Conservation (phyloP, 2,329 filamentous ascomycete species). For the Paraphaeosphaeria sporulosa region DNA sequence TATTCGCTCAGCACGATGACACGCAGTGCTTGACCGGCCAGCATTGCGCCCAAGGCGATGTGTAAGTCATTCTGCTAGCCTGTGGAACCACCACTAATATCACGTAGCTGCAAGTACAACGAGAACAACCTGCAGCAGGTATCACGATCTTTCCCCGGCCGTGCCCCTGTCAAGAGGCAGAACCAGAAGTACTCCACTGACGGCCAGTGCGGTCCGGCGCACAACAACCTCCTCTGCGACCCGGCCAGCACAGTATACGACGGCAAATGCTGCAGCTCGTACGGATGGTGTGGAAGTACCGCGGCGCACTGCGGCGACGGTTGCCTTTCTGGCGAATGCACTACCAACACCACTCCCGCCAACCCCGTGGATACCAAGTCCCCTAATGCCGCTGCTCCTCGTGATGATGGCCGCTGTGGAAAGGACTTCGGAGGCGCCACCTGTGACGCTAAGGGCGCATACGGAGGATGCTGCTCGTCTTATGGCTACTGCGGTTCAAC, state of each 20-base stretch:
- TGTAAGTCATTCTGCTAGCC: conserved; percentile 30
- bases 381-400: conserved; percentile 22
- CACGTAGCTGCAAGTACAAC: conserved; percentile 30
- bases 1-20: conserved; percentile 30
- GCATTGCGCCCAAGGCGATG: conserved; percentile 45
- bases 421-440: conserved; percentile 49
- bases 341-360: conserved; percentile 18
- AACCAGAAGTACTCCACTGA: conserved; percentile 47
- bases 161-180: conserved; percentile 37
- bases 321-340: conserved; percentile 46
- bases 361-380: conserved; percentile 18
- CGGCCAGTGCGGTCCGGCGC: conserved; percentile 50
- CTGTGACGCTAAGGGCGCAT: conserved; percentile 50
- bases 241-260: conserved; percentile 55
- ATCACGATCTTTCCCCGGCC: conserved; percentile 37
- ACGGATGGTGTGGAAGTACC: conserved; percentile 55
- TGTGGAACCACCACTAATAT: neutral
- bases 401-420: conserved; percentile 52
- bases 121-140: conserved; percentile 29
- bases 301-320: conserved; percentile 49
- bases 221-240: conserved; percentile 52
- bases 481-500: conserved; percentile 48
- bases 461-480: conserved; percentile 51
- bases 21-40: conserved; percentile 49
- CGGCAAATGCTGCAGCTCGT: conserved; percentile 56